Conservation (phyloP, 441 rosid genomes). For the Brassica balearica region DNA sequence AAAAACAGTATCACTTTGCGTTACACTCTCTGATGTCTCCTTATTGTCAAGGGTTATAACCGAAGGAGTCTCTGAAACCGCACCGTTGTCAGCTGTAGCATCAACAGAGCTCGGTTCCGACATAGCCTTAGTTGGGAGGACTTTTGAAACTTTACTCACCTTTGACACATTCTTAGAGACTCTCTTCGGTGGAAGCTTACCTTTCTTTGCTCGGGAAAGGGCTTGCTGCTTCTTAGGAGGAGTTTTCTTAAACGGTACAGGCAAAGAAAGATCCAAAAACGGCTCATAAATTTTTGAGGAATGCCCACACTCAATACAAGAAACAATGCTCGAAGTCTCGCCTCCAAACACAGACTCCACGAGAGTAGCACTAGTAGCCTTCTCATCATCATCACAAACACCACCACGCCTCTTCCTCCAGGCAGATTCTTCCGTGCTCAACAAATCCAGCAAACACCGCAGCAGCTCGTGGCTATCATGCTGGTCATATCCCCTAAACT, state of each 20-base stretch:
- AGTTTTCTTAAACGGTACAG: conserved; percentile 82
- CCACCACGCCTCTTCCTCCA: conserved; percentile 52
- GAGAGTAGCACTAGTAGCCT: conserved; percentile 54
- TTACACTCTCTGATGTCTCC: conserved; percentile 44
- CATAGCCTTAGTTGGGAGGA: conserved; percentile 40
- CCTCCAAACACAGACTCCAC: conserved; percentile 88
- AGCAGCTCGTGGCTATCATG: conserved; percentile 96
- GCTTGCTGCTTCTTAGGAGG: conserved; percentile 62
- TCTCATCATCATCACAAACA: conserved; percentile 48
- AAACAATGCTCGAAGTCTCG: conserved; percentile 76
- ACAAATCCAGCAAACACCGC: conserved; percentile 76
- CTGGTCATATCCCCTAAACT: conserved; percentile 90
- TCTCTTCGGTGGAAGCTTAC: conserved; percentile 70
- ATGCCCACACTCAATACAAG: conserved; percentile 84
- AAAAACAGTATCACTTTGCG: conserved; percentile 46
- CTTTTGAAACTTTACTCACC: conserved; percentile 53
- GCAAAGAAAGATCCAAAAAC: conserved; percentile 91
- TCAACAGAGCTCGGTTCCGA: conserved; percentile 43
- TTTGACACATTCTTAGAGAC: conserved; percentile 55
- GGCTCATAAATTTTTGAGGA: conserved; percentile 86
- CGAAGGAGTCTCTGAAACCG: conserved; percentile 47
- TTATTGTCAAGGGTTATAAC: conserved; percentile 43
- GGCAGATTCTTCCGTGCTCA: conserved; percentile 76
- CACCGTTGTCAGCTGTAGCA: conserved; percentile 44
- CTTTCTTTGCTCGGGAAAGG: conserved; percentile 67